A percentile compares a stretch with the other conserved stretches of the same genome.
Conservation (phyloP, 2,329 filamentous ascomycete species). For the Colletotrichum endophyticum region DNA sequence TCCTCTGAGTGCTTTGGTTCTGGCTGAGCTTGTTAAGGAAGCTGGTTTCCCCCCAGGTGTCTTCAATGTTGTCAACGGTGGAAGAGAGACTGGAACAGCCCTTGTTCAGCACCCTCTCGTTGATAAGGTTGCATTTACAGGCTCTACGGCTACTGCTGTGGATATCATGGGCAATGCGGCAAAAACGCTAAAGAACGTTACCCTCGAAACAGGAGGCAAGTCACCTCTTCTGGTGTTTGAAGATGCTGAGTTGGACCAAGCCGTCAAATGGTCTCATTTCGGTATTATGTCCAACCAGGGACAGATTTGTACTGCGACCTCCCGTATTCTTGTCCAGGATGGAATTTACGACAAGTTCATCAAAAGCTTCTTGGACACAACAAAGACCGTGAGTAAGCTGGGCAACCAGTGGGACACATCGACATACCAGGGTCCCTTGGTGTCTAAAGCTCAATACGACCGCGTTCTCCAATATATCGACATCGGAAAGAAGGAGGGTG, state of each 20-base stretch:
- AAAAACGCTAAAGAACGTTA: slow-evolving; percentile 68
- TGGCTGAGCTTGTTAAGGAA: slow-evolving; percentile 74
- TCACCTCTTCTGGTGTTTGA: slow-evolving; percentile 68
- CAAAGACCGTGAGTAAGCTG: not conserved
- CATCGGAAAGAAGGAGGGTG: slow-evolving; percentile 70
- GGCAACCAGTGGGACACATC: slow-evolving; percentile 71
- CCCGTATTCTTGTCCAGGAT: not conserved
- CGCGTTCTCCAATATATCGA: slow-evolving; percentile 74
- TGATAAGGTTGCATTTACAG: slow-evolving; percentile 84
- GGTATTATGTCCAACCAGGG: not conserved
- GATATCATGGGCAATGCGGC: slow-evolving; percentile 78
- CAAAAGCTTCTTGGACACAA: slow-evolving; percentile 51
- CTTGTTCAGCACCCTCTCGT: slow-evolving; percentile 71
- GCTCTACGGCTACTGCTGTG: slow-evolving; percentile 73
- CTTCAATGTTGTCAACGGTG: slow-evolving; percentile 78
- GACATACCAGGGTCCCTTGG: slow-evolving; percentile 77
- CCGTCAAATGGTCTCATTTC: slow-evolving; percentile 61
- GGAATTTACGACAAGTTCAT: slow-evolving; percentile 67
- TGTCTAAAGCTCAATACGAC: slow-evolving; percentile 74
- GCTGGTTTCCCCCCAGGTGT: slow-evolving; percentile 82
- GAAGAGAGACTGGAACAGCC: slow-evolving; percentile 70
- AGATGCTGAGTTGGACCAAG: slow-evolving; percentile 70
- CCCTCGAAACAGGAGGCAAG: slow-evolving; percentile 71
- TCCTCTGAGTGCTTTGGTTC: not conserved
- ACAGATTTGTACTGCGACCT: not conserved